phyloP scores from a whole-genome alignment of 371 early-diverging fungal genomes.

The Lichtheimia hyalospora region DNA sequence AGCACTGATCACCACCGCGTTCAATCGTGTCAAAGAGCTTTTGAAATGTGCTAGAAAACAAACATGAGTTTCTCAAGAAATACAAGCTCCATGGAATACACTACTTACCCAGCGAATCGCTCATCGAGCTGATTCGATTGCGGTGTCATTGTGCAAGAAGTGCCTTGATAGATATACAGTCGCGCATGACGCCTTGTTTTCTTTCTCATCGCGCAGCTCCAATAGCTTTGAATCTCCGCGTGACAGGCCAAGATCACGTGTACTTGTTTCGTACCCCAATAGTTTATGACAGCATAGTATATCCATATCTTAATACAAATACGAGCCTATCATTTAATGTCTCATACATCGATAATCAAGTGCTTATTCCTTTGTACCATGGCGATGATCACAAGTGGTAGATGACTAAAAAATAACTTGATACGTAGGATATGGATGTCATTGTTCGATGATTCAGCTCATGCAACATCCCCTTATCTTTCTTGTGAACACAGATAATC shows the following conservation, averaged over 20 bases:
- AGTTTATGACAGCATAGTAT: no score
- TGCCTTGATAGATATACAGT: background rate
- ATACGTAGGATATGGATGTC: no score
- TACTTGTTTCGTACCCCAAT: no score
- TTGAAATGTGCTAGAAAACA: conserved; percentile 33
- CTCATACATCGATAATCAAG: no score
- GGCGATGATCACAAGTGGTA: no score
- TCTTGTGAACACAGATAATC: no score
- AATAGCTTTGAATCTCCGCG: background rate
- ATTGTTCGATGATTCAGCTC: no score
- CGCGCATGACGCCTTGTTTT: conserved; percentile 3
- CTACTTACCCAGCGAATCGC: conserved; percentile 32
- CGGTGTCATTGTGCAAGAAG: conserved; percentile 8
- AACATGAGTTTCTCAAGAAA: background rate
- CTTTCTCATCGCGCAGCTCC: background rate
- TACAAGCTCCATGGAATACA: background rate
- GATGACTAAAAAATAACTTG: no score
- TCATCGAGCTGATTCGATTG: conserved; percentile 20
- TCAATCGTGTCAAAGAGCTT: conserved; percentile 45
- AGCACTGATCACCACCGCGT: conserved; percentile 42
- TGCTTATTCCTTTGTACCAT: no score
- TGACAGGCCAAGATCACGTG: background rate
- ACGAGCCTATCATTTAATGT: no score
- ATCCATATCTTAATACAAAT: no score
- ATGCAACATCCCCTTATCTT: no score